phyloP scores from a whole-genome alignment of 1,139 yeast species.

The Kodamaea anthophila region DNA sequence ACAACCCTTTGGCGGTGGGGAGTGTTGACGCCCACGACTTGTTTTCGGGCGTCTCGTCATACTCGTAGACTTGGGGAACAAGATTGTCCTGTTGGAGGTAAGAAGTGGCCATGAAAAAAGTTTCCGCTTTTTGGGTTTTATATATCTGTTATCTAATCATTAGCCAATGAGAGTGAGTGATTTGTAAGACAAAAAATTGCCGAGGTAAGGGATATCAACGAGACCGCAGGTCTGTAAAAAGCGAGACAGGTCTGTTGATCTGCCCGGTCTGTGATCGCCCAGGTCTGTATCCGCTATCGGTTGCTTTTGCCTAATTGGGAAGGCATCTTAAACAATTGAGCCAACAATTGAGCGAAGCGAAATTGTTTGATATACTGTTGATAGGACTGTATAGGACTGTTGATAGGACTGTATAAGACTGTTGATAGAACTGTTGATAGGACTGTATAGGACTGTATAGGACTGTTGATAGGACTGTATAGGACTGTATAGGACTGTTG shows the following conservation, averaged over 20 bases:
- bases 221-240: too few relatives aligned
- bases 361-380: not conserved
- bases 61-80: slow-evolving; percentile 45
- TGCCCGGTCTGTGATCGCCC: too few relatives aligned
- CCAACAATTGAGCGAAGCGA: not conserved
- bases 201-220: too few relatives aligned
- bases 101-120: slow-evolving; percentile 19
- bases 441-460: too few relatives aligned
- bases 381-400: too few relatives aligned
- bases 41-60: slow-evolving; percentile 73
- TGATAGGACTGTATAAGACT: too few relatives aligned
- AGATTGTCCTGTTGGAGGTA: slow-evolving; percentile 39
- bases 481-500: too few relatives aligned
- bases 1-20: slow-evolving; percentile 83
- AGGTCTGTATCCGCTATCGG: too few relatives aligned
- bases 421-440: too few relatives aligned
- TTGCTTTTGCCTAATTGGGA: too few relatives aligned
- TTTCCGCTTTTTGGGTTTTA: not conserved
- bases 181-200: slow-evolving; percentile 3
- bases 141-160: slow-evolving; percentile 5
- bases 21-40: slow-evolving; percentile 88
- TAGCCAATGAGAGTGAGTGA: slow-evolving; percentile 4
- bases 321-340: not conserved
- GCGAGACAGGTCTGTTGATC: too few relatives aligned
- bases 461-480: too few relatives aligned